Evolutionary conservation across 805 yeast species (phyloP), one percentile per base, ranked within the genome.

Genomic region (Spathaspora gorwiae): DNA sequence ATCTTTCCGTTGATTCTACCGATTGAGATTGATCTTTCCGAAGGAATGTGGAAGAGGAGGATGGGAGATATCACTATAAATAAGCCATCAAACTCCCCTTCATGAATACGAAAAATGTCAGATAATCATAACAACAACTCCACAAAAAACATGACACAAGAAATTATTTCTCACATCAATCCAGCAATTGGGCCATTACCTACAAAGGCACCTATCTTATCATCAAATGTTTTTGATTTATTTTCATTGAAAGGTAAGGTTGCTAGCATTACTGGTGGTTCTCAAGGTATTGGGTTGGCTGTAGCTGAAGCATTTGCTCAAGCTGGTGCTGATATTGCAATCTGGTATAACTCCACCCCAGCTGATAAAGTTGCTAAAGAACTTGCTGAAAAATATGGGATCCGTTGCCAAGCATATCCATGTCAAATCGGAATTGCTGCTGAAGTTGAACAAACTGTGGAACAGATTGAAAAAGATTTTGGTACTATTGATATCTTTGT

Each of bases 381-480:
- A 49, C 50, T 52, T 9, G 63, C 56, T 56, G 57, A 73, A 40
- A 78, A 74, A 48, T 85, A 84, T 60, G 80, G 80, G 8, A 82
- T 83, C 51, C 75, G 70, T 54, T 76, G 73, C 50, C 76, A 72
- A 57, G 90, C 92, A 13, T 57, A 58, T 55, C 53, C 57, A 48
- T 68, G 71, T 50, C 72, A 70, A 48, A 70, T 72, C 39, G 65
- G 72, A 52, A 64, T 62, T 52, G 57, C 64, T 40, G 66, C 61
- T 12, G 64, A 62, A 43, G 76, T 72, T 38, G 51, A 63, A 40
- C 50, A 53, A 24, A 65, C 67, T 26, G 60, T 72, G 30, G 56
- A 55, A 36, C 45, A 54, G 27, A 64, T 70, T 45, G 62, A 59
- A 44, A 50, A 41, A n/a, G 66, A 65, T 12, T 71, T 72, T 44